Base-by-base conservation (phyloP, 192 early-diverging fungal species). In the Cetraspora pellucida region DNA sequence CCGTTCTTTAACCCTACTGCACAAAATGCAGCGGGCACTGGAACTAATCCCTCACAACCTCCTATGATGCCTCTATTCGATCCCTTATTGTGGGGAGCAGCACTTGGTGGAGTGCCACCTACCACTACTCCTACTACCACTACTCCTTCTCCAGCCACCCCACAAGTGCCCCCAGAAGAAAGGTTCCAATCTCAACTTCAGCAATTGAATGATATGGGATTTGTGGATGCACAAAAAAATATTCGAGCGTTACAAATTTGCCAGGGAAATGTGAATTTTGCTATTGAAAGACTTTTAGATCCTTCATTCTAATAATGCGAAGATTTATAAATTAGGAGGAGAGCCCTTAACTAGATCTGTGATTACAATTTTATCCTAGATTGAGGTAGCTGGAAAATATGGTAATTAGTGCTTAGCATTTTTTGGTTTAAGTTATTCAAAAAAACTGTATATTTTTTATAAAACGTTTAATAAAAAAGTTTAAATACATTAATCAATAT, bases 161-260 rank as follows among this genome's bases (percentile, higher is more conserved):
- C 77, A 61, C 78, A 80, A n/a, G 77, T 81, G 55, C 83, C 87
- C n/a, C 90, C 90, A 49, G 90, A 91, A 79, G 87, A 87, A 43
- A 84, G 91, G 17, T 93, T 87, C 76, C 87, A 89, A 80, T 82
- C 84, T 13, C 94, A 97, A 84, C 86, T 97, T 61, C 91, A 93
- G 80, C 92, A 91, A 83, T 82, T 91, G 80, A 93, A 87, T 77
- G 98, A 99, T 31, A 99, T 99, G 98, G 98, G 98, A 21, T 95
- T 99, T 81, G 94, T 84, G 80, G 91, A 96, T 80, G 91, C 91
- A 2, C 84, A 88, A 31, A 91, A 94, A 83, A 99, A 99, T 78
- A 93, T 99, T 74, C 87, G 94, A 50, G 97, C 94, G 0, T 86
- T 99, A 74, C 84, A 87, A 23, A 80, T 89, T 49, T 90, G 94